Conservation (phyloP, 2,329 filamentous ascomycete species). For the Diaporthe eres region DNA sequence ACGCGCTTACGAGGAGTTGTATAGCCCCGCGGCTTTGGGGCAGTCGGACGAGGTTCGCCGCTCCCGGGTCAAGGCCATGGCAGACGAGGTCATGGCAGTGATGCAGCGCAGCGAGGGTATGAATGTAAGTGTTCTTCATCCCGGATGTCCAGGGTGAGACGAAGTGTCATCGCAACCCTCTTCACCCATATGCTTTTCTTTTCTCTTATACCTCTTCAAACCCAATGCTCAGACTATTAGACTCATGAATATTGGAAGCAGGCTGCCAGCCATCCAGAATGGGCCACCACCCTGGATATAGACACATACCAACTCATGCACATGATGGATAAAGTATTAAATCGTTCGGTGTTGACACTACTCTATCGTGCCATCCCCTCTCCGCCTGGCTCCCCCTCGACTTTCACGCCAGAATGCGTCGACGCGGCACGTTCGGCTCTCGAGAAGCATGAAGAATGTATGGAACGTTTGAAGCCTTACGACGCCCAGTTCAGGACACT, state of each 20-base stretch:
- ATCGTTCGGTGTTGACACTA: not conserved
- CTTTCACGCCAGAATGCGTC: not conserved
- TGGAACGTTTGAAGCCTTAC: slow-evolving; percentile 8
- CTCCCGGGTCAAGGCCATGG: slow-evolving; percentile 14
- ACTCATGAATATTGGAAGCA: not conserved
- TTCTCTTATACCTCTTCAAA: not conserved
- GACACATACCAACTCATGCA: slow-evolving; percentile 15
- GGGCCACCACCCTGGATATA: not conserved
- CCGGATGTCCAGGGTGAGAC: not conserved
- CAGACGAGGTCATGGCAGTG: not conserved
- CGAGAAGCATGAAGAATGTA: slow-evolving; percentile 13
- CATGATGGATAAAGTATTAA: slow-evolving; percentile 14
- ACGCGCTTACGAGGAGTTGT: slow-evolving; percentile 16
- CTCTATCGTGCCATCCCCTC: slow-evolving; percentile 16
- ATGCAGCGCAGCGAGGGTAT: not conserved
- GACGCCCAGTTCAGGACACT: not conserved
- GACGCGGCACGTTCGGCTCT: slow-evolving; percentile 21
- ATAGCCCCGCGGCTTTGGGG: not conserved
- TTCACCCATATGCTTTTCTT: not conserved
- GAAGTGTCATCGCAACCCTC: not conserved
- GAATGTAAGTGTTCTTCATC: not conserved
- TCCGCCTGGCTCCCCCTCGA: slow-evolving; percentile 3
- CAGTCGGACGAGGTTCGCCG: slow-evolving; percentile 12
- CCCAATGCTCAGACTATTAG: rapidly evolving
- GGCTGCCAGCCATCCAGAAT: not conserved